Percentiles rank a stretch among this genome's conserved stretches.
These are phyloP conservation scores for Ascoidea asiatica DNA, from an alignment of 805 yeast species.

Conservation along the genomic window DNA sequence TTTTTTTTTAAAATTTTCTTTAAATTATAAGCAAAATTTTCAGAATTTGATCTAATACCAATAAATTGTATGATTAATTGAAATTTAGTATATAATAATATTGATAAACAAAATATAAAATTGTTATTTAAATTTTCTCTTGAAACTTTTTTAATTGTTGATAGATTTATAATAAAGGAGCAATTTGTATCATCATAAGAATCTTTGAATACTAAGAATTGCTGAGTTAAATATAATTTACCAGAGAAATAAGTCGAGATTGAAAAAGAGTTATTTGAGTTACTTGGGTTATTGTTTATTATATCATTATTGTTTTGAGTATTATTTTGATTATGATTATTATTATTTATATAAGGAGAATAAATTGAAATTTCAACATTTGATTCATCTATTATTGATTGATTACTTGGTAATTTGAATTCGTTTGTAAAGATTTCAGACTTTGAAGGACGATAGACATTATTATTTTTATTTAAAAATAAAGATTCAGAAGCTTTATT, in stretches of 20 bases:
- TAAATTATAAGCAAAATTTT: conserved; percentile 59
- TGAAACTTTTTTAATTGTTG: conserved; percentile 75
- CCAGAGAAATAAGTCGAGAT: conserved; percentile 37
- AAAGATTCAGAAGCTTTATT: background rate
- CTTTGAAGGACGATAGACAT: background rate
- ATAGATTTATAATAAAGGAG: conserved; percentile 55
- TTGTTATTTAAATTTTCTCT: conserved; percentile 57
- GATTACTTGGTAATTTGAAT: conserved; percentile 58
- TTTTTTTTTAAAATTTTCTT: conserved; percentile 51
- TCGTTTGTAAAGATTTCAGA: conserved; percentile 17
- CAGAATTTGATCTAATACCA: conserved; percentile 69
- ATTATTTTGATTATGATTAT: conserved; percentile 6
- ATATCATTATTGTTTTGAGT: conserved; percentile 3
- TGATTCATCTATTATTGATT: conserved; percentile 47
- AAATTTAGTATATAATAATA: conserved; percentile 54
- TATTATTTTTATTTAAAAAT: no score
- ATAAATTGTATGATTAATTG: conserved; percentile 57
- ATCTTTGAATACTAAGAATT: conserved; percentile 64
- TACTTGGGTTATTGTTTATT: no score
- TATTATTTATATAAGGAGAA: conserved; percentile 12
- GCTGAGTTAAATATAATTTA: conserved; percentile 55
- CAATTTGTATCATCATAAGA: conserved; percentile 56
- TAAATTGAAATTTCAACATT: conserved; percentile 44
- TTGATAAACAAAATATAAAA: conserved; percentile 65
- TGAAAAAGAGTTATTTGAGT: conserved; percentile 8